A percentile compares a stretch with the other conserved stretches of the same genome.
These are phyloP conservation scores for Penicillium sp. DNA, from an alignment of 2,329 filamentous ascomycete species.

Conservation along the genomic window DNA sequence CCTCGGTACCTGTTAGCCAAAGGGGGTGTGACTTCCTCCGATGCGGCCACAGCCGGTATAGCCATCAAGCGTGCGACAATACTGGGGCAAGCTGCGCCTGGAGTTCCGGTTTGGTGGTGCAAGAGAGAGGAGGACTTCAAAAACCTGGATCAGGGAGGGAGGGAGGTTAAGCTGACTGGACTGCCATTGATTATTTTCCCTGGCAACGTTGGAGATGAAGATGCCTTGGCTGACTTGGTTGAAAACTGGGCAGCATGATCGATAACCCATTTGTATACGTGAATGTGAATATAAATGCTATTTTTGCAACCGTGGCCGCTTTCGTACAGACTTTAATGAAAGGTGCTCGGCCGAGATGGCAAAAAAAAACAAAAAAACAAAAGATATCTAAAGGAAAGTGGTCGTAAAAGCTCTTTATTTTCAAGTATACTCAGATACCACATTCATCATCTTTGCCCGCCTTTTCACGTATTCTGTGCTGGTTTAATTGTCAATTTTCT, in stretches of 20 bases:
- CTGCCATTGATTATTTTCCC: neutral
- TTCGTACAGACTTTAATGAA: no score
- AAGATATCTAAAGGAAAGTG: no score
- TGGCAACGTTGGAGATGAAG: neutral
- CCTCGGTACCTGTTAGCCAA: slow-evolving; percentile 1
- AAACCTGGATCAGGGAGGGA: neutral
- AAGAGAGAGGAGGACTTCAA: neutral
- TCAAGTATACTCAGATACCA: no score
- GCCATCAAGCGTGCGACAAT: neutral
- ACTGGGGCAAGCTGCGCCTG: neutral
- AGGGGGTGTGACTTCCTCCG: neutral
- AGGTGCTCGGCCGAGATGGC: no score
- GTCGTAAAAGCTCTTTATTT: no score
- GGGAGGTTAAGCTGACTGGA: neutral
- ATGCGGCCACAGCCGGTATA: neutral
- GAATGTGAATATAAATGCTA: no score
- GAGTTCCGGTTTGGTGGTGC: neutral
- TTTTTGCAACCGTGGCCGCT: no score
- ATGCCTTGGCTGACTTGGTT: neutral
- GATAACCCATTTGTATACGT: no score
- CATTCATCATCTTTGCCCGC: no score
- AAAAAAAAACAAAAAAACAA: no score
- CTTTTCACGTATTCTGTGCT: no score
- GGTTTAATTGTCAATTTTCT: no score
- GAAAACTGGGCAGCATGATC: neutral